Evolutionary conservation across 1,284 basidiomycete genomes (phyloP), one percentile per base, ranked within the genome.

Genomic region (Melampsora americana): DNA sequence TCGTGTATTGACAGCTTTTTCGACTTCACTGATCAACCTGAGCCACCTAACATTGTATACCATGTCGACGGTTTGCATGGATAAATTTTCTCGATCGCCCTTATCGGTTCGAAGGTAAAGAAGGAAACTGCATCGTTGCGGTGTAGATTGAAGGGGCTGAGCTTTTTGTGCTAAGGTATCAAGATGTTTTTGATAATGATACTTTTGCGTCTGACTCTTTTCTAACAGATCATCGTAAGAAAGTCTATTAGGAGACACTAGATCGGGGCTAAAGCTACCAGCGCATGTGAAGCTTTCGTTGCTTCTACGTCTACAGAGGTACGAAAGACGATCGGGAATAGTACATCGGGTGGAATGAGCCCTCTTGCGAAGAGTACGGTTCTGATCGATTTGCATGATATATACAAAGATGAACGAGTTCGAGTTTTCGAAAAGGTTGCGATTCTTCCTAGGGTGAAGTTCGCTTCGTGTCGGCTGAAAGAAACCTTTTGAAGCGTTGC

Each of bases 211-310:
- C 69, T 30, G 61, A 48, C 6, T 39, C n/a, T 46, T 61, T 20
- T 46, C 46, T 56, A 46, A 42, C 60, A 48, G 59, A 20, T 42
- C 16, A 61, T n/a, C 23, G n/a, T 26, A 48, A 28, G n/a, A 46
- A 46, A 20, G 46, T 42, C 35, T 39, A 26, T 35, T 18, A 2
- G 1, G 26, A 50, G 7, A 11, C 9, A 50, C 26, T 26, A 48
- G 66, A 44, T 44, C 12, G n/a, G 32, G 42, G 16, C 23, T 12
- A 16, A 32, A 62, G 39, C n/a, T 62, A 61, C 69, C 69, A 48
- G 26, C 69, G 60, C 69, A 71, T 20, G 56, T 30, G 60, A 71
- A 71, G 60, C 69, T 71, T 62, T 71, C 69, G 46, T 71, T 61
- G 20, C 69, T 71, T 44, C 23, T 61, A 11, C 26, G 26, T 48